Base-by-base conservation (phyloP, 768 basidiomycete species). In the Wakefieldia striispora region DNA sequence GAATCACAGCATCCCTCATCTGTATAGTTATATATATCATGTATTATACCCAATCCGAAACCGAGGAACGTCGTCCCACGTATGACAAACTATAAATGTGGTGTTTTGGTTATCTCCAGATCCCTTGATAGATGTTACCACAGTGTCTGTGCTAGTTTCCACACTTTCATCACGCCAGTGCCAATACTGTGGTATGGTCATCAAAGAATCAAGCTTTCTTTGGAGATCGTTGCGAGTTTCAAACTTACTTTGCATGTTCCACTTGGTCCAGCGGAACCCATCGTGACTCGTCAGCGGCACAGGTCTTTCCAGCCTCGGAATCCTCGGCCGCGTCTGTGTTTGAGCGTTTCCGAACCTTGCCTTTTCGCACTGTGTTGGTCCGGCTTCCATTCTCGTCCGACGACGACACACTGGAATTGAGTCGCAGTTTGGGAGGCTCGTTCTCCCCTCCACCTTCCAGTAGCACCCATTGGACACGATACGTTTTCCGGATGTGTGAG, bases 401-500 rank as follows among this genome's bases (percentile, higher is more conserved):
- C 20, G 51, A 40, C 54, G 48, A 33, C 14, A 7, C 33, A 11
- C 11, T 12, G 1, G 43, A 49, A 14, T 16, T 27, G 24, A 26
- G 35, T 41, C 37, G 64, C 43, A 60, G 35, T 39, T 49, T 44
- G 14, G 74, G 72, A 33, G 83, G 85, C n/a, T 69, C 72, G 12
- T 33, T 14, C 1, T 62, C 55, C 17, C 65, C 61, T 14, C 82
- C 82, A 20, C 86, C 84, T 57, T 80, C 75, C 36, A 90, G 54
- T 23, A 86, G 53, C 31, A 86, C 80, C 86, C 86, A 88, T 55
- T 84, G 82, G 16, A 81, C 75, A 49, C 83, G 78, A 63, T 88
- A 95, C 12, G 88, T 93, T 73, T 94, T 92, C 59, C 75, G 82
- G 62, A 95, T 89, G 64, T 97, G 94, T 9, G 90, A 92, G 69